Evolutionary conservation across 169 alveolate genomes (phyloP).

Genomic region (Besnoitia besnoiti): DNA sequence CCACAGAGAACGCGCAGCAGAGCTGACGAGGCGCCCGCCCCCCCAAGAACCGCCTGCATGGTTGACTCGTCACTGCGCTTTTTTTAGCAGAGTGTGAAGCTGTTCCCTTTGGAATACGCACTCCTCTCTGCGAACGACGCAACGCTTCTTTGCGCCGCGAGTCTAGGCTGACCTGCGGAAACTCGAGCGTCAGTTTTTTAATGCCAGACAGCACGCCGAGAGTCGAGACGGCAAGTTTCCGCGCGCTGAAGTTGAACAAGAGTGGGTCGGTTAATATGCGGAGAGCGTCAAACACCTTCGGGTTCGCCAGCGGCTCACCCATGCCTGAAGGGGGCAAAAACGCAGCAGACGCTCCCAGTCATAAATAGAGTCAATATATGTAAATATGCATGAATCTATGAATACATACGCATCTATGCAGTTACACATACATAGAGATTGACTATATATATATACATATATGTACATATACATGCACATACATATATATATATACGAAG

Average conservation of each 20-base stretch:
- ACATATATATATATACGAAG: background rate
- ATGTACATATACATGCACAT: background rate
- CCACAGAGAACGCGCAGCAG: no score
- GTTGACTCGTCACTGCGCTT: no score
- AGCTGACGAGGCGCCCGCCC: no score
- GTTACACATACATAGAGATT: background rate
- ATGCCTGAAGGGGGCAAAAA: constrained; percentile 70
- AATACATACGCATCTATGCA: background rate
- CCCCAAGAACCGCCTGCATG: no score
- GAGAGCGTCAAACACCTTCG: constrained; percentile 85
- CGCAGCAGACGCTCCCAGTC: background rate
- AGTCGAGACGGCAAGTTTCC: constrained; percentile 84
- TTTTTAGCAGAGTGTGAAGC: no score
- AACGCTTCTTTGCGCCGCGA: no score
- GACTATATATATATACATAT: background rate
- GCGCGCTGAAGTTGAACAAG: constrained; percentile 78
- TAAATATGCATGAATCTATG: no score
- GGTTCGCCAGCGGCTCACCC: constrained; percentile 91
- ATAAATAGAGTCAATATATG: background rate
- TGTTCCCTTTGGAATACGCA: no score
- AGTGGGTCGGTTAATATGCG: constrained; percentile 75
- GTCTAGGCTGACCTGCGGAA: constrained; percentile 77
- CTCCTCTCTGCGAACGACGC: no score
- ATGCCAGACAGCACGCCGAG: constrained; percentile 89
- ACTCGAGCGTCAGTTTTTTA: constrained; percentile 78